Base-by-base conservation (phyloP, 2,329 filamentous ascomycete genomes). In the Calonectria honghensis region DNA sequence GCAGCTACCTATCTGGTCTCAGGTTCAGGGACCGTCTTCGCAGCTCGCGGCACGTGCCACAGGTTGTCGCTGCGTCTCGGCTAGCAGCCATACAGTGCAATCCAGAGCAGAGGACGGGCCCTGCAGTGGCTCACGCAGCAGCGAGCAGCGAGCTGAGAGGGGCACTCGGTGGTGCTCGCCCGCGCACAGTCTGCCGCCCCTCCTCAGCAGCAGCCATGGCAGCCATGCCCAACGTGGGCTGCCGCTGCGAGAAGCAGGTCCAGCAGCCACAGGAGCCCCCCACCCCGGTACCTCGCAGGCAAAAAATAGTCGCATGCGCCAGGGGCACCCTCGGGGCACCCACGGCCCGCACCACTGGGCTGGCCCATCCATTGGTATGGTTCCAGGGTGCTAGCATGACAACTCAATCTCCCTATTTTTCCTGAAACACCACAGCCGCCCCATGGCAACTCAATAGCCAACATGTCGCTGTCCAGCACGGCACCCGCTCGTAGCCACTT, bases 361-460 rank as follows among this genome's bases (percentile, higher is more conserved):
- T 71, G 59, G 68, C n/a, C 68, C 52, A 48, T 67, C 64, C 39
- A 61, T 41, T 50, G 59, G 59, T 41, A 52, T 63, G 64, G 64
- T 66, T 48, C 70, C 57, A 37, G 64, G 74, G 59, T 65, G 51
- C 72, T 72, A 78, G 78, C 79, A 80, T 78, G 76, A 75, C 74
- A 77, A 76, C 73, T 75, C 76, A 78, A 78, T 78, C 75, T 81
- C 73, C 66, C 54, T 61, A 61, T 61, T 54, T 20, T 54, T 67
- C 66, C 78, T 81, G 81, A 82, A 82, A 82, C 81, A 80, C 74
- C 68, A 69, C 65, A 77, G 70, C 75, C 73, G 77, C 77, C 79
- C 76, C 77, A 76, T 79, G 69, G 79, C 72, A 64, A 64, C 67
- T 75, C 72, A 59, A 73, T 67, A 70, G 72, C 74, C 74, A 77